Evolutionary conservation across 2,329 filamentous ascomycete species (phyloP).

Genomic region (Penicillium thymicola): DNA sequence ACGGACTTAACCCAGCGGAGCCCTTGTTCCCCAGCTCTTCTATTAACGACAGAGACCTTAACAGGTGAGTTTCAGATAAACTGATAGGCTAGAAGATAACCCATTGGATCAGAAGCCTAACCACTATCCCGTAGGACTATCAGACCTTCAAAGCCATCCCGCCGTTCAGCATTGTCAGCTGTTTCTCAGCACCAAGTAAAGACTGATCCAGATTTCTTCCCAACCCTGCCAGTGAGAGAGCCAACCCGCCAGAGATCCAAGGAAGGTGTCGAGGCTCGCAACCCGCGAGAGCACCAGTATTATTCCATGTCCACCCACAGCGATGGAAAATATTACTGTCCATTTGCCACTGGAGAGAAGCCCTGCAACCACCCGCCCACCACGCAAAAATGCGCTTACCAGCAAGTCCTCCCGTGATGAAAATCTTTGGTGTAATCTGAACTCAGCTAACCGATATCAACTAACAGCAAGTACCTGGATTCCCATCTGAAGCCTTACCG

Average conservation of each 20-base stretch:
- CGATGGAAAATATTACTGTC: slow-evolving; percentile 91
- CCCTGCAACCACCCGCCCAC: slow-evolving; percentile 88
- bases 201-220: slow-evolving; percentile 38
- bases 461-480: slow-evolving; percentile 84
- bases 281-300: slow-evolving; percentile 43
- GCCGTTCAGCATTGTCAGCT: slow-evolving; percentile 36
- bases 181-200: slow-evolving; percentile 30
- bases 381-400: slow-evolving; percentile 98
- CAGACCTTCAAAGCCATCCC: slow-evolving; percentile 37
- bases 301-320: slow-evolving; percentile 42
- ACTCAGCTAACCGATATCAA: slow-evolving; percentile 22
- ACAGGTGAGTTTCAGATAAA: slow-evolving; percentile 34
- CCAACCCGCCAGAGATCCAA: slow-evolving; percentile 36
- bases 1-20: slow-evolving; percentile 39
- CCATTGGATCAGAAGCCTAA: slow-evolving; percentile 9
- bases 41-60: slow-evolving; percentile 40
- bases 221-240: slow-evolving; percentile 34
- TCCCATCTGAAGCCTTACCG: slow-evolving; percentile 95
- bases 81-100: not conserved
- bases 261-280: slow-evolving; percentile 38
- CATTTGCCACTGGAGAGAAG: slow-evolving; percentile 65
- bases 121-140: slow-evolving; percentile 35
- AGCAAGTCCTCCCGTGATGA: slow-evolving; percentile 60
- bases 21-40: slow-evolving; percentile 41
- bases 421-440: slow-evolving; percentile 1